These are phyloP conservation scores for Huntiella savannae DNA, from an alignment of 2,329 filamentous ascomycete genomes.

Conservation along the genomic window DNA sequence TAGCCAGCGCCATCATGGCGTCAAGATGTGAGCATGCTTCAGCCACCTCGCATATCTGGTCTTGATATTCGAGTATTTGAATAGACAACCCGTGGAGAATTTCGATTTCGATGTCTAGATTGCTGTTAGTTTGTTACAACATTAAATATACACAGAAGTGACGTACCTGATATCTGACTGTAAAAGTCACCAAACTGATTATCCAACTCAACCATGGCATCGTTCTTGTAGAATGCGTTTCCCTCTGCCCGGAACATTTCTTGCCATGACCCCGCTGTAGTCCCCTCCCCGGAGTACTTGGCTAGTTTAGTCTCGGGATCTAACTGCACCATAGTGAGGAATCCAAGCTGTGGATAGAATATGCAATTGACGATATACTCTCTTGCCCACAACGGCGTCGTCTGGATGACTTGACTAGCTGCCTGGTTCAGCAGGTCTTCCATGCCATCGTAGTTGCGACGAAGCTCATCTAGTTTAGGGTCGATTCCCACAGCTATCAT, in stretches of 20 bases:
- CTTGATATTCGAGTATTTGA: constrained; percentile 48
- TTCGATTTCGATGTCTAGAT: constrained; percentile 65
- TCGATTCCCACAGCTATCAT: constrained; percentile 57
- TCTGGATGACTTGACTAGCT: constrained; percentile 40
- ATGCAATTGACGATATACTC: constrained; percentile 52
- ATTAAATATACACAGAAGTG: not conserved
- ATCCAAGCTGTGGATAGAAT: constrained; percentile 82
- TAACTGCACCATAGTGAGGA: constrained; percentile 55
- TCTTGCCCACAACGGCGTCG: constrained; percentile 40
- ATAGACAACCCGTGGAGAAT: constrained; percentile 63
- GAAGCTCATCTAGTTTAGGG: constrained; percentile 55
- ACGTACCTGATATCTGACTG: constrained; percentile 57
- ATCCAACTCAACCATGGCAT: constrained; percentile 63
- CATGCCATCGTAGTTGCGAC: constrained; percentile 59
- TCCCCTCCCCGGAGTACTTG: constrained; percentile 40
- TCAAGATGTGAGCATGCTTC: constrained; percentile 76
- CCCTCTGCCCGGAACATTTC: constrained; percentile 55
- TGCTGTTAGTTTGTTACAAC: not conserved
- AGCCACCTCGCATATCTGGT: constrained; percentile 47
- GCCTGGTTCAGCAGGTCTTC: constrained; percentile 52
- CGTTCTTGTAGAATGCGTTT: constrained; percentile 71
- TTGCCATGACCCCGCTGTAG: constrained; percentile 48
- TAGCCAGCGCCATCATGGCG: constrained; percentile 59
- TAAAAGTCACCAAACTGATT: constrained; percentile 68
- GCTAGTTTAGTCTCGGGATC: constrained; percentile 32